Percentiles rank a stretch among this genome's conserved stretches.
Conservation (phyloP, 2,329 filamentous ascomycete species). For the Pseudopithomyces chartarum region DNA sequence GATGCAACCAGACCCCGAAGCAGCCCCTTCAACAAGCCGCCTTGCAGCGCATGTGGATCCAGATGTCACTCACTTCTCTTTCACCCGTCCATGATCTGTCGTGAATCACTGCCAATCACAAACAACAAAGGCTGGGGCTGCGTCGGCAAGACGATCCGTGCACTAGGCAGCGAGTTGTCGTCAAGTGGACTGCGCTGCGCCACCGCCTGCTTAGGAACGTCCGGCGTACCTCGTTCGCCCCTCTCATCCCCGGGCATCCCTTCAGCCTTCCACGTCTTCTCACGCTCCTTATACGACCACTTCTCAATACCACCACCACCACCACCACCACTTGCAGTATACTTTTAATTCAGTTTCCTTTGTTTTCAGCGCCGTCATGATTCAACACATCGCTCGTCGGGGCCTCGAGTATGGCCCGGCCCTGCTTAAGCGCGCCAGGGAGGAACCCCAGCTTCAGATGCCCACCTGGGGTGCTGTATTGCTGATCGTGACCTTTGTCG, state of each 20-base stretch:
- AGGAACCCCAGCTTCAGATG: conserved; percentile 24
- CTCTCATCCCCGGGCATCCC: neutral
- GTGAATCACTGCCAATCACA: conserved; percentile 3
- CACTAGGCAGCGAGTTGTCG: conserved; percentile 18
- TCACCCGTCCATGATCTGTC: neutral
- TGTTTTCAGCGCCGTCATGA: conserved; percentile 21
- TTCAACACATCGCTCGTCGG: conserved; percentile 38
- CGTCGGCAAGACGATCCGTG: conserved; percentile 7
- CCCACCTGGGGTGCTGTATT: conserved; percentile 35
- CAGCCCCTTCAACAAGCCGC: neutral
- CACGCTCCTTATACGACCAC: conserved; percentile 9
- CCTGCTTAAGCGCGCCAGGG: conserved; percentile 34
- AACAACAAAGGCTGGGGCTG: neutral
- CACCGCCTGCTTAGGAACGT: neutral
- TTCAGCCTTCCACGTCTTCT: conserved; percentile 7
- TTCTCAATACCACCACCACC: conserved; percentile 1
- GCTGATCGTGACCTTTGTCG: conserved; percentile 42
- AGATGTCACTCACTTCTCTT: neutral
- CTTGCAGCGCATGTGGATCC: neutral
- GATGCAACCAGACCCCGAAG: neutral
- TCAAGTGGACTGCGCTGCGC: neutral
- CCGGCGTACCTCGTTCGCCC: neutral
- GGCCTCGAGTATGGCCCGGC: conserved; percentile 34
- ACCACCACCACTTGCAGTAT: conserved; percentile 3
- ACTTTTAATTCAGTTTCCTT: conserved; percentile 2